Evolutionary conservation across 345 rosid species (phyloP).

Genomic region (Gossypium rotundifolium): DNA sequence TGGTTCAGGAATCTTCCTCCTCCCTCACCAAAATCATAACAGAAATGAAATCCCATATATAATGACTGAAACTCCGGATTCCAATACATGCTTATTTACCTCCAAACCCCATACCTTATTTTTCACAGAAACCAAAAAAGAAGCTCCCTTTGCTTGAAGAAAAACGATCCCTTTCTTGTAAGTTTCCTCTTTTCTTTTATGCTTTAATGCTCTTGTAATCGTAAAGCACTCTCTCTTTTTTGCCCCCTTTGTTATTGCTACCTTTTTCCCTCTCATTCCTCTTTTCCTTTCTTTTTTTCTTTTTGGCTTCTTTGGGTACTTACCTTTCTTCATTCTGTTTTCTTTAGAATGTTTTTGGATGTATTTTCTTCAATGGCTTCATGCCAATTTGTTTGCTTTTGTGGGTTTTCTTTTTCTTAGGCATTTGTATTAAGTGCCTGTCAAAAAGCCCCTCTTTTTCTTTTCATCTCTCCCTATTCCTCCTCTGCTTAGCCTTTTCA

Average conservation of each 20-base stretch:
- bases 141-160: slow-evolving; percentile 49
- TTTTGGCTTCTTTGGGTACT: slow-evolving; percentile 18
- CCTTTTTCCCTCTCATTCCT: not conserved
- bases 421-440: slow-evolving; percentile 11
- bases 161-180: slow-evolving; percentile 51
- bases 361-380: slow-evolving; percentile 27
- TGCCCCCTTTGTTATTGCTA: not conserved
- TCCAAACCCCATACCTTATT: slow-evolving; percentile 12
- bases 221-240: slow-evolving; percentile 27
- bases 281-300: not conserved
- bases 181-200: slow-evolving; percentile 40
- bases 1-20: not conserved
- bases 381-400: slow-evolving; percentile 14
- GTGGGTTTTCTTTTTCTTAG: slow-evolving; percentile 1
- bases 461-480: not conserved
- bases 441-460: not conserved
- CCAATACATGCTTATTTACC: slow-evolving; percentile 34
- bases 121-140: slow-evolving; percentile 1
- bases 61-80: not conserved
- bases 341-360: slow-evolving; percentile 3
- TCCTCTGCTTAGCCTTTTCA: not conserved
- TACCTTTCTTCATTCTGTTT: slow-evolving; percentile 2
- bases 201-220: not conserved
- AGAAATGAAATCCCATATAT: not conserved
- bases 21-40: not conserved